phyloP scores from a whole-genome alignment of 2,329 filamentous ascomycete genomes.

The Trichoderma brevicompactum region DNA sequence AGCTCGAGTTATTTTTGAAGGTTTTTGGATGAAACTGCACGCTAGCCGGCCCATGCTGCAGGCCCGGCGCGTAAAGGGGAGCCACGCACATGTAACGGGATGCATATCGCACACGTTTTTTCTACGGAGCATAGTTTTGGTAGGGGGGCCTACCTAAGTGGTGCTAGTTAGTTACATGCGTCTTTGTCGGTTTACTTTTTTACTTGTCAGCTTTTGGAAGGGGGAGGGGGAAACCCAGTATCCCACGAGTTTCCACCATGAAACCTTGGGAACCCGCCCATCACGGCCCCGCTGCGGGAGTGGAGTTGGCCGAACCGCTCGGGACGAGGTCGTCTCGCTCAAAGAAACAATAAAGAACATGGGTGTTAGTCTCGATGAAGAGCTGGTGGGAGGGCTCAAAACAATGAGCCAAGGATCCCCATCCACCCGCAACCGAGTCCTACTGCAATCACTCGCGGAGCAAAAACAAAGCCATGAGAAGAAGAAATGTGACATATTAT shows the following conservation, averaged over 20 bases:
- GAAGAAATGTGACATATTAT: not conserved
- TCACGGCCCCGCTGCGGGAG: slow-evolving; percentile 14
- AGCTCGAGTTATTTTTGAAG: slow-evolving; percentile 24
- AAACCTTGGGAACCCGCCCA: not conserved
- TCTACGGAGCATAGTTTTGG: not conserved
- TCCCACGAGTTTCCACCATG: slow-evolving; percentile 14
- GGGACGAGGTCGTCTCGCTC: not conserved
- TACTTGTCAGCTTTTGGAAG: not conserved
- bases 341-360: not conserved
- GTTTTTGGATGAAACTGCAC: slow-evolving; percentile 4
- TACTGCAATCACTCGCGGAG: not conserved
- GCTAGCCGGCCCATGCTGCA: slow-evolving; percentile 12
- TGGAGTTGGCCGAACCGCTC: not conserved
- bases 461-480: not conserved
- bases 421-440: not conserved
- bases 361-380: not conserved
- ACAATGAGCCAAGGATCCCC: not conserved
- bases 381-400: not conserved
- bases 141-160: not conserved
- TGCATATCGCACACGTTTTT: not conserved
- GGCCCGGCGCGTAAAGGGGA: slow-evolving; percentile 11
- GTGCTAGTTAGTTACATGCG: not conserved
- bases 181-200: not conserved
- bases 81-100: not conserved
- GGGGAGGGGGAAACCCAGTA: not conserved